A percentile compares a stretch with the other conserved stretches of the same genome.
phyloP scores from a whole-genome alignment of 495 filamentous ascomycete genomes.

The Neurospora sp. region DNA sequence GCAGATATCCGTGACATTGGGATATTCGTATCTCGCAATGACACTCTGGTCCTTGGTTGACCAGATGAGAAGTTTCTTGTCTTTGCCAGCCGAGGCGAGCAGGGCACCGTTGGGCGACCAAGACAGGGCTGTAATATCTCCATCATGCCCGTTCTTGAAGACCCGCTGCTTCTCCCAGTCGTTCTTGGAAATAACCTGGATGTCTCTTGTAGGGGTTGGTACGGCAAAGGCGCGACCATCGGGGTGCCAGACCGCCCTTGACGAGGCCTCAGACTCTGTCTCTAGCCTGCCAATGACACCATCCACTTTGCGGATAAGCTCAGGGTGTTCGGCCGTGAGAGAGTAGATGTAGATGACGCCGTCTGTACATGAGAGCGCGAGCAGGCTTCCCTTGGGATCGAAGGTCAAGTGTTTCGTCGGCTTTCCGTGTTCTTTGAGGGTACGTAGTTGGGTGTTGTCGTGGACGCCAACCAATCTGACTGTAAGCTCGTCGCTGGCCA shows the following conservation, averaged over 20 bases:
- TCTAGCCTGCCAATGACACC: constrained; percentile 74
- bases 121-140: constrained; percentile 73
- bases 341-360: constrained; percentile 86
- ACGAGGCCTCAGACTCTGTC: constrained; percentile 64
- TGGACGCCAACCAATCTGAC: constrained; percentile 78
- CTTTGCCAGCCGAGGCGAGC: constrained; percentile 69
- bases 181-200: constrained; percentile 73
- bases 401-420: constrained; percentile 86
- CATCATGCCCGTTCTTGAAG: constrained; percentile 70
- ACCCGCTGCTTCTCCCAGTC: constrained; percentile 76
- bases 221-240: constrained; percentile 87
- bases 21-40: constrained; percentile 60
- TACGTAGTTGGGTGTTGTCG: constrained; percentile 63
- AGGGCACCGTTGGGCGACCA: constrained; percentile 95
- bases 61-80: constrained; percentile 80
- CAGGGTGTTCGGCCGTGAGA: constrained; percentile 65
- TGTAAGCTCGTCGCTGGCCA: constrained; percentile 91
- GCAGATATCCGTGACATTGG: constrained; percentile 69
- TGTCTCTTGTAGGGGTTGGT: constrained; percentile 72
- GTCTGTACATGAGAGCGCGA: constrained; percentile 79
- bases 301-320: constrained; percentile 72
- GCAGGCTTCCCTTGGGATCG: constrained; percentile 65
- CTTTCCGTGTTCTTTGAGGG: constrained; percentile 70
- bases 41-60: constrained; percentile 78
- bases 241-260: constrained; percentile 80